phyloP scores from a whole-genome alignment of 2,329 filamentous ascomycete genomes.

The Microsporum canis region DNA sequence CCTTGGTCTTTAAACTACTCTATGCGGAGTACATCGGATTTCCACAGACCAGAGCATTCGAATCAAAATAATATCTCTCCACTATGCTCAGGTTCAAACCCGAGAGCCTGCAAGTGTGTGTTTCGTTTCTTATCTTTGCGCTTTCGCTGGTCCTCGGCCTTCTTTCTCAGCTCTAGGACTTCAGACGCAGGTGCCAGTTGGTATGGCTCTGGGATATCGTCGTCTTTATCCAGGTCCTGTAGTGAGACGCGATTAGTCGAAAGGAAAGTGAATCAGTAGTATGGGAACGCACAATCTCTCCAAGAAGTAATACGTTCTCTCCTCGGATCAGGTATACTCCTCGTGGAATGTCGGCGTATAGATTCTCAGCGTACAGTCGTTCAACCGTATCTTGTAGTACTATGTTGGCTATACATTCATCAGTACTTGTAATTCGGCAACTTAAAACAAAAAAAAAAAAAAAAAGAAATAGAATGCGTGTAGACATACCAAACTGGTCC shows the following conservation, averaged over 20 bases:
- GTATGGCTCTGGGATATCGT: slow-evolving; percentile 64
- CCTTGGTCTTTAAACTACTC: not conserved
- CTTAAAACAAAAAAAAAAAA: not conserved
- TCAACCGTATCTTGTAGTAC: slow-evolving; percentile 89
- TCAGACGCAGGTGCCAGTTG: slow-evolving; percentile 54
- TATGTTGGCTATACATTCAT: slow-evolving; percentile 59
- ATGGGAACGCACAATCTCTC: slow-evolving; percentile 57
- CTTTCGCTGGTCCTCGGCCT: slow-evolving; percentile 59
- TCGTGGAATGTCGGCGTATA: slow-evolving; percentile 75
- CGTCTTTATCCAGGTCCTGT: slow-evolving; percentile 83
- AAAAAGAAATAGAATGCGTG: slow-evolving; percentile 1
- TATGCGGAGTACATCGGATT: not conserved
- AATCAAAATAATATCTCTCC: slow-evolving; percentile 60
- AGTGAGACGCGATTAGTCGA: not conserved
- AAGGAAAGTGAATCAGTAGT: not conserved
- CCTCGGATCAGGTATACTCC: slow-evolving; percentile 87
- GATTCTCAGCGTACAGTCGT: slow-evolving; percentile 60
- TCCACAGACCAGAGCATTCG: not conserved
- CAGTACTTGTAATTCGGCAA: not conserved
- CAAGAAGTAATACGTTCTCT: slow-evolving; percentile 91
- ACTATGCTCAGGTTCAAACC: slow-evolving; percentile 77
- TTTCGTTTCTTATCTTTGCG: slow-evolving; percentile 59
- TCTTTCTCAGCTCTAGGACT: slow-evolving; percentile 62
- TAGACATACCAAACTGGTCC: slow-evolving; percentile 82
- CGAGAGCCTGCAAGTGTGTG: slow-evolving; percentile 61